These are phyloP conservation scores for Emergomyces pasteurianus DNA, from an alignment of 2,329 filamentous ascomycete species.

Conservation along the genomic window DNA sequence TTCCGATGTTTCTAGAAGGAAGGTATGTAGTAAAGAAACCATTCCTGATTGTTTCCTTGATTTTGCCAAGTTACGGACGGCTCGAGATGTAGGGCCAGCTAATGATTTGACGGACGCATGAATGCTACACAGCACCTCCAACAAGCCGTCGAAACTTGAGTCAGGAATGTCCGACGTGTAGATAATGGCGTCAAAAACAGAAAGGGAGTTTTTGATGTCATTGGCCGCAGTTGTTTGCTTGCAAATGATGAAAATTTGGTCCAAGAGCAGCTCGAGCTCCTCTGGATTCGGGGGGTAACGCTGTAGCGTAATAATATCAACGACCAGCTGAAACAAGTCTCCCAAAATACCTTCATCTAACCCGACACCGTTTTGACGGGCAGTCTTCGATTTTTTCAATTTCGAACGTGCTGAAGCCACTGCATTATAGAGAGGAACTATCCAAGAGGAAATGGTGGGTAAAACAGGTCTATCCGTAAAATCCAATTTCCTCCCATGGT, in stretches of 20 bases:
- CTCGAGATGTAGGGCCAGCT: constrained; percentile 31
- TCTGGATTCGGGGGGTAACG: constrained; percentile 24
- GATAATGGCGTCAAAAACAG: constrained; percentile 32
- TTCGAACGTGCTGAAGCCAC: constrained; percentile 26
- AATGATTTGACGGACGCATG: constrained; percentile 33
- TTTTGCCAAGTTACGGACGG: constrained; percentile 31
- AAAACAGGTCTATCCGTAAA: constrained; percentile 28
- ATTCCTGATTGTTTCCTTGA: constrained; percentile 28
- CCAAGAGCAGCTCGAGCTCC: constrained; percentile 26
- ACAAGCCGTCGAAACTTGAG: constrained; percentile 23
- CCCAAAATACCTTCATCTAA: constrained; percentile 26
- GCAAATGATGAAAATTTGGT: constrained; percentile 29
- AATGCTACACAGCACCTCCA: constrained; percentile 34
- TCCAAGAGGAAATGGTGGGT: constrained; percentile 28
- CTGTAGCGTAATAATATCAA: constrained; percentile 33
- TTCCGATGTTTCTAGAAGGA: constrained; percentile 23
- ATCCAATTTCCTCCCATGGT: constrained; percentile 32
- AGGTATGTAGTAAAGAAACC: constrained; percentile 25
- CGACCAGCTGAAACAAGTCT: constrained; percentile 30
- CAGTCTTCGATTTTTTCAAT: constrained; percentile 25
- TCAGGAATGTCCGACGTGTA: constrained; percentile 29
- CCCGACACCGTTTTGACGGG: constrained; percentile 20
- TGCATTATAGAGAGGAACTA: constrained; percentile 27
- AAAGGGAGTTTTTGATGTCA: constrained; percentile 32
- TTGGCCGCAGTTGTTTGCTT: constrained; percentile 29